These are phyloP conservation scores for Globisporangium yorkense DNA, from an alignment of 352 stramenopile species.

Conservation along the genomic window DNA sequence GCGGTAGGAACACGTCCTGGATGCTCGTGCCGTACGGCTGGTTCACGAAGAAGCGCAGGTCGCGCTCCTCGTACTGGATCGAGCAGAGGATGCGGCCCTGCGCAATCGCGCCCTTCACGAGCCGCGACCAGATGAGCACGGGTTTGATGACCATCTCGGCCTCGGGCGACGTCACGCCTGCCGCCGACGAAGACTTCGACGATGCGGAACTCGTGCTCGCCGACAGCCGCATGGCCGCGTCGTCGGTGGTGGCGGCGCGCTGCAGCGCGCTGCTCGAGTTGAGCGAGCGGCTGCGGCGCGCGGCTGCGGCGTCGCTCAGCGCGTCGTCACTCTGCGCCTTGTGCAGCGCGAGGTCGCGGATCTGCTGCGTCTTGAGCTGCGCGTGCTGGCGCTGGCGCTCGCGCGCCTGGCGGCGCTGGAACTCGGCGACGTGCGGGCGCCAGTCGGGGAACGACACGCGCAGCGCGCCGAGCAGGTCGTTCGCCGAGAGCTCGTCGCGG, in stretches of 20 bases:
- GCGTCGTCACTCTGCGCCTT: slow-evolving; percentile 15
- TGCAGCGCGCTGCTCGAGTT: slow-evolving; percentile 26
- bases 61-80: slow-evolving; percentile 69
- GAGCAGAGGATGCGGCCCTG: slow-evolving; percentile 63
- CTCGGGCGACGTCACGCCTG: slow-evolving; percentile 1
- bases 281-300: slow-evolving; percentile 25
- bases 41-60: slow-evolving; percentile 58
- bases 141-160: slow-evolving; percentile 32
- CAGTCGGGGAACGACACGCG: slow-evolving; percentile 70
- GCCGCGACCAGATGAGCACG: slow-evolving; percentile 63
- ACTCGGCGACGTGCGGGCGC: slow-evolving; percentile 40
- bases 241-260: slow-evolving; percentile 5
- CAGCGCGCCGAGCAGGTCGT: slow-evolving; percentile 60
- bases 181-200: too few relatives aligned
- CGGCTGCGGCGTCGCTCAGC: slow-evolving; percentile 1
- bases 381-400: slow-evolving; percentile 23
- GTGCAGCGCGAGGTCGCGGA: slow-evolving; percentile 9
- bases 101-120: slow-evolving; percentile 54
- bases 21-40: slow-evolving; percentile 68
- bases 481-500: slow-evolving; percentile 62
- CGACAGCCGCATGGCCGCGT: slow-evolving; percentile 4
- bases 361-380: slow-evolving; percentile 20
- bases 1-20: slow-evolving; percentile 73
- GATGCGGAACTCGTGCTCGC: too few relatives aligned
- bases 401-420: slow-evolving; percentile 24